Conservation (phyloP, 352 stramenopile species). For the Phytophthora quininea region DNA sequence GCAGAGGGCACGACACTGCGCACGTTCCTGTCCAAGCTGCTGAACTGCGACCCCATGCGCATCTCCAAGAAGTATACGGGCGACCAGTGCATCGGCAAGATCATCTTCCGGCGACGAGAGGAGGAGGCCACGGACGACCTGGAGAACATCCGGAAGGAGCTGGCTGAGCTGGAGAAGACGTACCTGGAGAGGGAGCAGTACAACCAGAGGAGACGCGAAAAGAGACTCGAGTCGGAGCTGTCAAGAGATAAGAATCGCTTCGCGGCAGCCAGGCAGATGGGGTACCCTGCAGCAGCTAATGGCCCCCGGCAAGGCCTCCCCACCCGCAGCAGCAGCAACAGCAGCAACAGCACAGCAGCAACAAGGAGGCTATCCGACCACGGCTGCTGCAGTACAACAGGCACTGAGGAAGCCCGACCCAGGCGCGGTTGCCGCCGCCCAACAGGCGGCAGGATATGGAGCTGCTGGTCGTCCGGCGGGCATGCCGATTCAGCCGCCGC, state of each 20-base stretch:
- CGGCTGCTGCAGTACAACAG: constrained; percentile 5
- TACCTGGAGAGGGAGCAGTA: constrained; percentile 97
- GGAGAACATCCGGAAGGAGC: constrained; percentile 74
- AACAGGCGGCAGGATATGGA: constrained; percentile 24
- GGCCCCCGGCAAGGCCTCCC: constrained; percentile 2
- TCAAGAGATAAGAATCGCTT: constrained; percentile 76
- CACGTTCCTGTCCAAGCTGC: constrained; percentile 97
- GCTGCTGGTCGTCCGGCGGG: constrained; percentile 8
- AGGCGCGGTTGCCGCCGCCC: constrained; percentile 17
- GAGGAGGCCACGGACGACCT: constrained; percentile 81
- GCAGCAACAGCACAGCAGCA: constrained; percentile 12
- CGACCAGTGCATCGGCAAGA: constrained; percentile 98
- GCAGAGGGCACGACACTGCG: constrained; percentile 97
- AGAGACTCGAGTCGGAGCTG: constrained; percentile 83
- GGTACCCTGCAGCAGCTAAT: constrained; percentile 30
- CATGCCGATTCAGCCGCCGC: constrained; percentile 39
- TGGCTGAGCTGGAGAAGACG: constrained; percentile 93
- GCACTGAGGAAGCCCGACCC: constrained; percentile 34
- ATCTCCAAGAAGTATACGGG: constrained; percentile 99
- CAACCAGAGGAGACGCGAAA: constrained; percentile 92
- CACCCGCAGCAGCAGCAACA: constrained; percentile 24
- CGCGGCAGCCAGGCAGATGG: constrained; percentile 43
- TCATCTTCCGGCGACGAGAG: constrained; percentile 75
- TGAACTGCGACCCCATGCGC: constrained; percentile 99
- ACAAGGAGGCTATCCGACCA: constrained; percentile 18